phyloP scores from a whole-genome alignment of 495 filamentous ascomycete genomes.

The Tetracladium setigerum region DNA sequence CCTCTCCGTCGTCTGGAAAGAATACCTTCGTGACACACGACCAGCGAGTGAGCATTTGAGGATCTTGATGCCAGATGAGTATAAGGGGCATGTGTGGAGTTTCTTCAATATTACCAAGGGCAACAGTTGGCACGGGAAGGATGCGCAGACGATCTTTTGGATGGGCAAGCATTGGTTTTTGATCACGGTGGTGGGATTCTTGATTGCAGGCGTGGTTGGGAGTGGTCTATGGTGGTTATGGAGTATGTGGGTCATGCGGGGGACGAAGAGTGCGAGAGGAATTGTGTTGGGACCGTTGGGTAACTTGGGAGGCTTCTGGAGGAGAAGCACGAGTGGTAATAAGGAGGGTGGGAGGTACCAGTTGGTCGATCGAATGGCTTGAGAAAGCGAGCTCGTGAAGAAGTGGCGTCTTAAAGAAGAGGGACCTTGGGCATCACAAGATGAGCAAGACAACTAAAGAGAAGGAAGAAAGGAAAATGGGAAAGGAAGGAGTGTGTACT shows the following conservation, averaged over 20 bases:
- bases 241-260: slow-evolving; percentile 21
- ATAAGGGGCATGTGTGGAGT: slow-evolving; percentile 62
- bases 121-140: slow-evolving; percentile 69
- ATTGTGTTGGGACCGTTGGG: neutral
- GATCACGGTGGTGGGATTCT: slow-evolving; percentile 57
- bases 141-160: slow-evolving; percentile 75
- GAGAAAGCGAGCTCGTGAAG: neutral
- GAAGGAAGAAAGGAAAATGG: slow-evolving; percentile 1
- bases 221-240: slow-evolving; percentile 46
- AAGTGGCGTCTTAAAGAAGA: neutral
- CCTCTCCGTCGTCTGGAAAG: slow-evolving; percentile 76
- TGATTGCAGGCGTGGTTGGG: slow-evolving; percentile 49
- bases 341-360: slow-evolving; percentile 17
- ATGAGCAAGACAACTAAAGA: neutral
- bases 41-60: slow-evolving; percentile 25
- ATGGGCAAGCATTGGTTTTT: slow-evolving; percentile 71
- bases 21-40: slow-evolving; percentile 37
- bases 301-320: slow-evolving; percentile 8
- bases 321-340: slow-evolving; percentile 3
- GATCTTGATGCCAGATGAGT: slow-evolving; percentile 58
- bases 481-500: slow-evolving; percentile 4
- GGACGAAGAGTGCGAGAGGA: neutral
- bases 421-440: neutral
- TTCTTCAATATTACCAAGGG: slow-evolving; percentile 73
- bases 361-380: slow-evolving; percentile 21